phyloP scores from a whole-genome alignment of 306 rosid genomes.

The Fragaria nilgerrensis region DNA sequence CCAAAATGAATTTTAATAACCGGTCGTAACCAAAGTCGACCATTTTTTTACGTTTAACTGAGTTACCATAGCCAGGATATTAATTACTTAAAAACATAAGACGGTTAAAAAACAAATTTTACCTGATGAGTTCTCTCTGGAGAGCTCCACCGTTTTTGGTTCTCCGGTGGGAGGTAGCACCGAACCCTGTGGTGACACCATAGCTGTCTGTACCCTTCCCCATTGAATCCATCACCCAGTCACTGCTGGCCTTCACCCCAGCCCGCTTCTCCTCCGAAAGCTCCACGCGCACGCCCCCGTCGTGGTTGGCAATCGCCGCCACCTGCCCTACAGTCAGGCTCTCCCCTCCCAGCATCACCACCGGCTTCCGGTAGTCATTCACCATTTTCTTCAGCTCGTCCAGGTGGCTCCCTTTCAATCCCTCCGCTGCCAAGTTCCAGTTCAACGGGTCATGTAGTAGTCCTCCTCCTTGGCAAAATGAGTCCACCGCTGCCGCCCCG shows the following conservation, averaged over 20 bases:
- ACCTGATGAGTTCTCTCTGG: conserved; percentile 91
- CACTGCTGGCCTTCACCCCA: conserved; percentile 77
- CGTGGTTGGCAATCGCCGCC: conserved; percentile 53
- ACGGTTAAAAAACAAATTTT: background rate
- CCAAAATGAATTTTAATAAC: too few species aligned
- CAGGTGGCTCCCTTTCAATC: conserved; percentile 64
- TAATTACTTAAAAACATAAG: background rate
- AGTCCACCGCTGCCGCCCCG: conserved; percentile 1
- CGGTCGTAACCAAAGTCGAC: too few species aligned
- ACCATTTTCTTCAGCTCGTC: conserved; percentile 83
- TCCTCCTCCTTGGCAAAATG: conserved; percentile 24
- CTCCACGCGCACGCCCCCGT: conserved; percentile 35
- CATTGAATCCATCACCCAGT: conserved; percentile 82
- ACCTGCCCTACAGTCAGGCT: conserved; percentile 60
- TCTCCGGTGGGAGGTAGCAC: conserved; percentile 89
- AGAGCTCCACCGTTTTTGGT: conserved; percentile 90
- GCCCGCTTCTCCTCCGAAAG: conserved; percentile 49
- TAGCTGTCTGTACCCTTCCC: conserved; percentile 75
- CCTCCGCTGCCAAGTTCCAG: conserved; percentile 68
- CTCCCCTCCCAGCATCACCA: conserved; percentile 62
- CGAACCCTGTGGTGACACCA: conserved; percentile 90
- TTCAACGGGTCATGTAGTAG: conserved; percentile 40
- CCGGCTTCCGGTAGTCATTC: conserved; percentile 53
- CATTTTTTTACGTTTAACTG: background rate
- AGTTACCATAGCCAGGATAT: background rate